Evolutionary conservation across 164 flowering plant genomes (phyloP), one percentile per base, ranked within the genome.

Genomic region (Vitis cinerea): DNA sequence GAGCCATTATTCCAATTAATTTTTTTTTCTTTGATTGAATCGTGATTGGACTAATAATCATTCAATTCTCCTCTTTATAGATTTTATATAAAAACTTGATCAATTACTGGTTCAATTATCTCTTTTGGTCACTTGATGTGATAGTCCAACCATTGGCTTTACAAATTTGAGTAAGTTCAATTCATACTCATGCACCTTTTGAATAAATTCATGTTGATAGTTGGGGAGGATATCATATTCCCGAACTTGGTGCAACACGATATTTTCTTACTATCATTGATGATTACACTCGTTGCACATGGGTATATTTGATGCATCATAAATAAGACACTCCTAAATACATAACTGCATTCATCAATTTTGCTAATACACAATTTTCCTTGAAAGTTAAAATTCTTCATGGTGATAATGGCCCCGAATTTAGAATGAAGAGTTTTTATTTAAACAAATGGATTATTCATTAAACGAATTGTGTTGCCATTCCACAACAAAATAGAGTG

Each of bases 381-480:
- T 27, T 14, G 11, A 50, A 61, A n/a, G 50, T 30, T 4, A 69
- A 60, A 61, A 66, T 55, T 31, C 61, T 54, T 52, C 51, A 61
- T 10, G 55, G 72, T 67, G 75, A 76, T 62, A 72, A 76, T 69
- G 80, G 75, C 54, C 5, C 27, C 9, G 71, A 77, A 52, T 68
- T 72, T 11, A 15, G 37, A 61, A 54, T 50, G 59, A 48, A 3
- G 1, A 37, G 15, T 2, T 64, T 68, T 17, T 68, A 52, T 60
- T 10, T 8, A 1, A 8, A 29, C 3, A 59, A 72, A 59, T 73
- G 79, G 1, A 72, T 72, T 50, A 50, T 71, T 16, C 75, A 67
- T 68, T 72, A 76, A 67, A 71, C 68, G 5, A 55, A 60, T 58
- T 72, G 79, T 52, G 62, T 51, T n/a, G 9, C 50, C 27, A 69